Base-by-base conservation (phyloP, 139 green algal species). In the Parachlorella kessleri region DNA sequence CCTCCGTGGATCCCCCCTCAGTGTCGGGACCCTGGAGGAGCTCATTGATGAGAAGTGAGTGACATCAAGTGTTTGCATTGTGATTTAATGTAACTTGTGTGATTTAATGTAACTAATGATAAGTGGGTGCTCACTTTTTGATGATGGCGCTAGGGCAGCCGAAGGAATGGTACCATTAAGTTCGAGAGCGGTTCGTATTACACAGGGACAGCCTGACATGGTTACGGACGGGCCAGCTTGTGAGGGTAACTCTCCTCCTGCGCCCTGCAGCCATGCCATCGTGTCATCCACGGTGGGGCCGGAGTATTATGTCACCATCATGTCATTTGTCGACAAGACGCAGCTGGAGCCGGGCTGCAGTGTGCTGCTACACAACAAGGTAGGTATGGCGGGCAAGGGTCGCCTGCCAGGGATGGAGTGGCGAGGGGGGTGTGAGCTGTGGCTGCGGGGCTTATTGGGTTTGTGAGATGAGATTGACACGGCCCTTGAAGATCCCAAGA, bases 11-110 rank as follows among this genome's bases (percentile, higher is more conserved):
- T 92, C 89, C 5, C 97, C 97, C 1, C 92, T 99, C 70, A 97
- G 79, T 36, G 97, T 99, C 23, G 97, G 97, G 41, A 95, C 83
- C 3, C 85, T 99, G 54, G 97, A 99, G 75, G 97, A 99, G 87
- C 97, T 99, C 82, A 99, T 99, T 72, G 97, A 99, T 81, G 97
- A 99, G 81, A 98, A 97, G 88, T 97, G 78, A 84, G 88, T n/a
- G n/a, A n/a, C 55, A 37, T n/a, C n/a, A n/a, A n/a, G n/a, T n/a
- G n/a, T n/a, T n/a, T n/a, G n/a, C n/a, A 38, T 23, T 53, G 1
- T 65, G 72, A 71, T 10, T 41, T 72, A 21, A 63, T 63, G 14
- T 28, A 63, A 63, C 14, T 21, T 63, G 14, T 63, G 14, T 63
- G 53, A 63, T 63, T 63, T 21, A 21, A 14, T 63, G 53, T 21